These are phyloP conservation scores for Starmerella cellae DNA, from an alignment of 805 yeast genomes.

Conservation along the genomic window DNA sequence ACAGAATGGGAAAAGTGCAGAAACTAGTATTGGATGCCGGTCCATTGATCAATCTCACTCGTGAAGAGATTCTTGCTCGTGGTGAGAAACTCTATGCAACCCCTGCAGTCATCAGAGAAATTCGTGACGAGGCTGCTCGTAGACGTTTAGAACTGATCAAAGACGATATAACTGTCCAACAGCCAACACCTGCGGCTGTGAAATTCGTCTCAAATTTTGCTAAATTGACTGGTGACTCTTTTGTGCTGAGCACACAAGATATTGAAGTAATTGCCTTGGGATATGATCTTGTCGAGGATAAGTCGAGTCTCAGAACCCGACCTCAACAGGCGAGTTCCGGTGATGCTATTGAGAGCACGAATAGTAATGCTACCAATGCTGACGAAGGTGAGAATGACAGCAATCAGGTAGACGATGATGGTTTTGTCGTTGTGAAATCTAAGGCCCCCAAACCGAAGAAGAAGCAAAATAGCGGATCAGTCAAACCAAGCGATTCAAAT, in stretches of 20 bases:
- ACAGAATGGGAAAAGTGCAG: slow-evolving; percentile 25
- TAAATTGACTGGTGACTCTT: slow-evolving; percentile 76
- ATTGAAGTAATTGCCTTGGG: slow-evolving; percentile 82
- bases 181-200: slow-evolving; percentile 56
- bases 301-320: slow-evolving; percentile 12
- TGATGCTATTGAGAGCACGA: slow-evolving; percentile 10
- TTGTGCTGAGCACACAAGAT: slow-evolving; percentile 83
- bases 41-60: slow-evolving; percentile 78
- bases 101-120: slow-evolving; percentile 79
- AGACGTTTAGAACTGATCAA: slow-evolving; percentile 72
- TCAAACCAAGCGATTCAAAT: not conserved
- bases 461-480: not conserved
- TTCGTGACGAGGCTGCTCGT: slow-evolving; percentile 74
- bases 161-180: slow-evolving; percentile 53
- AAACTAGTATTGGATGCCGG: slow-evolving; percentile 84
- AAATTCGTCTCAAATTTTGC: slow-evolving; percentile 64
- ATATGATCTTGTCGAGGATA: slow-evolving; percentile 45
- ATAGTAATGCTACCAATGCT: not conserved
- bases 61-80: slow-evolving; percentile 52
- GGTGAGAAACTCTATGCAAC: slow-evolving; percentile 73
- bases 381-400: slow-evolving; percentile 2
- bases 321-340: slow-evolving; percentile 12
- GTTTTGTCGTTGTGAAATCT: slow-evolving; percentile 16
- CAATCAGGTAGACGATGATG: slow-evolving; percentile 16
- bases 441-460: slow-evolving; percentile 13